Evolutionary conservation across 2,329 filamentous ascomycete species (phyloP).

Genomic region (Diaporthe citri): DNA sequence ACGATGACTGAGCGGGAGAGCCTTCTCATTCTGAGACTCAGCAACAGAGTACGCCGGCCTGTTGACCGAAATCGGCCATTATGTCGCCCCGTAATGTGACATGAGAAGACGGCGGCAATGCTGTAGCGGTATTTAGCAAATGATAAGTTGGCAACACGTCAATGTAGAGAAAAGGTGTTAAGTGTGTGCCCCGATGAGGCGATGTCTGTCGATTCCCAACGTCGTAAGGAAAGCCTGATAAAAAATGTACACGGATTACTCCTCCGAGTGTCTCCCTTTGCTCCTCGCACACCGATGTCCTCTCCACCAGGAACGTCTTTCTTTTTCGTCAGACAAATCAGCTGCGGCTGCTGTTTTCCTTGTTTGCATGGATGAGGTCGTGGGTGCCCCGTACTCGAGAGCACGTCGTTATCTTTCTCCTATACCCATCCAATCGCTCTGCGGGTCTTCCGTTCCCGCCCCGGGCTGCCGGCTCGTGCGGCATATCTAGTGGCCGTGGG

Average conservation of each 20-base stretch:
- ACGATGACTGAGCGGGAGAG: not conserved
- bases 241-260: slow-evolving; percentile 57
- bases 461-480: slow-evolving; percentile 12
- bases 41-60: not conserved
- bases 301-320: not conserved
- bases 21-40: not conserved
- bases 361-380: slow-evolving; percentile 17
- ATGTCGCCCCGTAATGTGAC: not conserved
- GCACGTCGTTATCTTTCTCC: not conserved
- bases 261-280: slow-evolving; percentile 40
- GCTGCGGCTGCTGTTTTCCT: slow-evolving; percentile 15
- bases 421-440: not conserved
- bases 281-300: slow-evolving; percentile 13
- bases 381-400: slow-evolving; percentile 23
- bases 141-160: not conserved
- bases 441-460: not conserved
- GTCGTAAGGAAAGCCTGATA: slow-evolving; percentile 40
- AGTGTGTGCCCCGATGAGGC: slow-evolving; percentile 13
- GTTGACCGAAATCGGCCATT: not conserved
- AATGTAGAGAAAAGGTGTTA: not conserved
- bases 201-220: slow-evolving; percentile 37
- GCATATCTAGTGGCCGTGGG: slow-evolving; percentile 59
- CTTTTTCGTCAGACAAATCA: slow-evolving; percentile 23
- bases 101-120: not conserved
- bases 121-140: not conserved